A percentile compares a stretch with the other conserved stretches of the same genome.
These are phyloP conservation scores for Saccharomyces paradoxus DNA, from an alignment of 805 yeast genomes.

Conservation along the genomic window DNA sequence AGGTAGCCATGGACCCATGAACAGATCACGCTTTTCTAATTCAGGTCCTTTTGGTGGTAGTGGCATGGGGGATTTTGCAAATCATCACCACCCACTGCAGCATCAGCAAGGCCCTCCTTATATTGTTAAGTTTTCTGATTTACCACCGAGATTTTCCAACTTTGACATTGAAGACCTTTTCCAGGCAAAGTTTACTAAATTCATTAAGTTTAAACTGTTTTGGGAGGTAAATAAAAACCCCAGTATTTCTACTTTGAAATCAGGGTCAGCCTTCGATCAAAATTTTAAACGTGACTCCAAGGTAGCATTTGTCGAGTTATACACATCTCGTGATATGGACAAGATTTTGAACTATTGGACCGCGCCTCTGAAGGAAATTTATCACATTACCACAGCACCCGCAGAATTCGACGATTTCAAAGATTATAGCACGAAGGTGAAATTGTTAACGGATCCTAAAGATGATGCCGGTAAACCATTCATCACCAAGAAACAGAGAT, in stretches of 20 bases:
- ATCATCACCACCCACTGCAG: neutral
- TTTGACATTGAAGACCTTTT: conserved; percentile 51
- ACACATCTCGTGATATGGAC: conserved; percentile 34
- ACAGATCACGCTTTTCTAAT: neutral
- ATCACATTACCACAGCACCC: conserved; percentile 28
- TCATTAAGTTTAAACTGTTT: conserved; percentile 52
- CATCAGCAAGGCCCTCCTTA: conserved; percentile 43
- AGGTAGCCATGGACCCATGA: conserved; percentile 8
- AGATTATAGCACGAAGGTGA: conserved; percentile 26
- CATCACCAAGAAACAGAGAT: conserved; percentile 15
- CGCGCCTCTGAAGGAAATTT: conserved; percentile 30
- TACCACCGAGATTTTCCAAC: conserved; percentile 47
- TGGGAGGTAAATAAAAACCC: conserved; percentile 54
- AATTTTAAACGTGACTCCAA: conserved; percentile 49
- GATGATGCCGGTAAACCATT: conserved; percentile 23
- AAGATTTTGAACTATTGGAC: conserved; percentile 28
- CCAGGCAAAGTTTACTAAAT: conserved; percentile 51
- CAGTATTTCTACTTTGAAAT: conserved; percentile 53
- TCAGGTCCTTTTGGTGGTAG: neutral
- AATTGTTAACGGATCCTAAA: conserved; percentile 19
- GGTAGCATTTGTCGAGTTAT: conserved; percentile 40
- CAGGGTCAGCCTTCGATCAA: conserved; percentile 45
- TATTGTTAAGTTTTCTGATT: conserved; percentile 52
- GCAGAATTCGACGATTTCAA: conserved; percentile 36
- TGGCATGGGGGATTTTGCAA: neutral